Base-by-base conservation (phyloP, 2,329 filamentous ascomycete genomes). In the Alternaria viburni region DNA sequence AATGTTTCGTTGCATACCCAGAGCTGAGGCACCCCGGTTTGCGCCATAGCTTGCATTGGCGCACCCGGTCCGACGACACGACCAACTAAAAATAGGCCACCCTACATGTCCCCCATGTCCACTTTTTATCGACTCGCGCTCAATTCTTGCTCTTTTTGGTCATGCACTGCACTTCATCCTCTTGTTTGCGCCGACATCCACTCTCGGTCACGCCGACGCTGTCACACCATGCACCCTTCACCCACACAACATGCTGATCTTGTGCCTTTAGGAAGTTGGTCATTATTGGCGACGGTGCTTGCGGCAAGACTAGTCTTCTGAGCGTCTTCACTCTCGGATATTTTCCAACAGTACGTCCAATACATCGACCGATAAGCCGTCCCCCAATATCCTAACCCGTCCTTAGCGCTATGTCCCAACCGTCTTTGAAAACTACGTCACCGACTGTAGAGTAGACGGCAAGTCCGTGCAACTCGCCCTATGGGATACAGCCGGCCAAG, bases 401-500 rank as follows among this genome's bases (percentile, higher is more conserved):
- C 46, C 25, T 69, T 69, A 80, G 78, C 78, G 78, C 64, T 80
- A 80, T 63, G 78, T 80, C 36, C 96, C 96, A 2, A 99, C 96
- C 50, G 96, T 99, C 41, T 99, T 99, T 81, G 96, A 99, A 80
- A 99, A 99, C 84, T 99, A 99, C 77, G 96, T 99, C 69, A 99
- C 96, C 73, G 96, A 99, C 83, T 99, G 96, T 82, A 88, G 95
- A 83, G 96, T 99, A 64, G 96, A 99, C 79, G 96, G 96, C 76
- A 97, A 97, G 80, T 97, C 93, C n/a, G 96, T 99, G 43, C 96
- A 99, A 83, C 87, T 99, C 68, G 96, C 96, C 55, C 85, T 99
- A 74, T 99, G 96, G 96, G 96, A 99, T 89, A 99, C 96, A n/a
- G 96, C 96, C 55, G 96, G 96, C 64, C 96, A 99, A 82, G 96